Evolutionary conservation across 2,329 filamentous ascomycete species (phyloP).

Genomic region (Trichoderma hamatum): DNA sequence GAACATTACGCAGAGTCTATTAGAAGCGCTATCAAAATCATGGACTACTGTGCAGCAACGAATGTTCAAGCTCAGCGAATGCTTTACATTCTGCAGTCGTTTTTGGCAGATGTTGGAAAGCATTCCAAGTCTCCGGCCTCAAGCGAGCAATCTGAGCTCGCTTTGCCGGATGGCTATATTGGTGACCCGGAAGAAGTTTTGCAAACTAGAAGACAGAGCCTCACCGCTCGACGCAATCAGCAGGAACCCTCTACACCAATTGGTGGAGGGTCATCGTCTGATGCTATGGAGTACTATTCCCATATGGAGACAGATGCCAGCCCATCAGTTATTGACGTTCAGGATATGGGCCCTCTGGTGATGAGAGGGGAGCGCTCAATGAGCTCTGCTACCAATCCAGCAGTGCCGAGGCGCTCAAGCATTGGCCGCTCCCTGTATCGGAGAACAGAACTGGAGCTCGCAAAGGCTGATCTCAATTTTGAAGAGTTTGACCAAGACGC

Average conservation of each 20-base stretch:
- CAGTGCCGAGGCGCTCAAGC: not conserved
- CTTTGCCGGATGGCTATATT: conserved; percentile 9
- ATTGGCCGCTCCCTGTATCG: not conserved
- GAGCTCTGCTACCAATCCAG: not conserved
- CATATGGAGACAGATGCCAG: conserved; percentile 3
- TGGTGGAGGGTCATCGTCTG: not conserved
- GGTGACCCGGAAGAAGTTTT: conserved; percentile 21
- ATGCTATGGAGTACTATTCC: conserved; percentile 11
- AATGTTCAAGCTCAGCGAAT: conserved; percentile 56
- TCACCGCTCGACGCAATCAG: conserved; percentile 7
- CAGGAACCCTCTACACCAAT: conserved; percentile 11
- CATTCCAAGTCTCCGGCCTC: conserved; percentile 8
- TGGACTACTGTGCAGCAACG: conserved; percentile 51
- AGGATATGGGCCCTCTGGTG: not conserved
- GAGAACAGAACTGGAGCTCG: not conserved
- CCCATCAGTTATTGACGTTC: not conserved
- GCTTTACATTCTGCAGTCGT: conserved; percentile 53
- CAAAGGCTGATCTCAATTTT: conserved; percentile 1
- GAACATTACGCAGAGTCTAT: conserved; percentile 46
- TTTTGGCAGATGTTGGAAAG: conserved; percentile 38
- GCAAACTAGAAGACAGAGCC: conserved; percentile 20
- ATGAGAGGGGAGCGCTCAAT: conserved; percentile 10
- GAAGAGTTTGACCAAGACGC: conserved; percentile 6
- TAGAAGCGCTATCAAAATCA: conserved; percentile 49
- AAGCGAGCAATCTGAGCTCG: conserved; percentile 4